These are phyloP conservation scores for Starmerella potacharoeniae DNA, from an alignment of 805 yeast species.

Conservation along the genomic window DNA sequence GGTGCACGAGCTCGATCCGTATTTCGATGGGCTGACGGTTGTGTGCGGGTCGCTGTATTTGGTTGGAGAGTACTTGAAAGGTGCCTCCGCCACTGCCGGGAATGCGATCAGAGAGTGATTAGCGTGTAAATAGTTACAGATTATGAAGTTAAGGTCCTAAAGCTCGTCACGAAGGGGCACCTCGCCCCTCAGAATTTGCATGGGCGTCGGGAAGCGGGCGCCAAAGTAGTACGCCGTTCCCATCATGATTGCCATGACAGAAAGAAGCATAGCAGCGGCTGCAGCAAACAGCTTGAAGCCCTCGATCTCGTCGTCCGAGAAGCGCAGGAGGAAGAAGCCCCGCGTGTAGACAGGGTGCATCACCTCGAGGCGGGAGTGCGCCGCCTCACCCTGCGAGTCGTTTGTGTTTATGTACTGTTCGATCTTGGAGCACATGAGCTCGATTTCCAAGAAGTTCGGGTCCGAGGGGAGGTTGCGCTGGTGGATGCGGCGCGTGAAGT, in stretches of 20 bases:
- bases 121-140: neutral
- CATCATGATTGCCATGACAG: constrained; percentile 17
- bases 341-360: neutral
- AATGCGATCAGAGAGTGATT: neutral
- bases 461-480: constrained; percentile 67
- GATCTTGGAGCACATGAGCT: constrained; percentile 75
- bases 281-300: constrained; percentile 13
- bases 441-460: constrained; percentile 75
- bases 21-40: constrained; percentile 31
- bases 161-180: neutral
- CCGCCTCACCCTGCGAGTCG: constrained; percentile 17
- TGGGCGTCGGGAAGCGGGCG: constrained; percentile 16
- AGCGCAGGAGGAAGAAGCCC: neutral
- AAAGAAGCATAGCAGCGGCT: constrained; percentile 5
- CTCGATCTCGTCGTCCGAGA: constrained; percentile 13
- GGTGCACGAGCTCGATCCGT: neutral
- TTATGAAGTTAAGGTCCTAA: neutral
- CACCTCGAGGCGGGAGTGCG: constrained; percentile 1
- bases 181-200: constrained; percentile 9
- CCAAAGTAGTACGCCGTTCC: constrained; percentile 17
- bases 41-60: constrained; percentile 65
- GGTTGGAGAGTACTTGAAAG: constrained; percentile 37
- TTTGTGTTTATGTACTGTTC: constrained; percentile 68
- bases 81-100: no score
- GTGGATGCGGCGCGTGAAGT: constrained; percentile 65